Evolutionary conservation across 2,329 filamentous ascomycete genomes (phyloP).

Genomic region (Akanthomyces lecanii): DNA sequence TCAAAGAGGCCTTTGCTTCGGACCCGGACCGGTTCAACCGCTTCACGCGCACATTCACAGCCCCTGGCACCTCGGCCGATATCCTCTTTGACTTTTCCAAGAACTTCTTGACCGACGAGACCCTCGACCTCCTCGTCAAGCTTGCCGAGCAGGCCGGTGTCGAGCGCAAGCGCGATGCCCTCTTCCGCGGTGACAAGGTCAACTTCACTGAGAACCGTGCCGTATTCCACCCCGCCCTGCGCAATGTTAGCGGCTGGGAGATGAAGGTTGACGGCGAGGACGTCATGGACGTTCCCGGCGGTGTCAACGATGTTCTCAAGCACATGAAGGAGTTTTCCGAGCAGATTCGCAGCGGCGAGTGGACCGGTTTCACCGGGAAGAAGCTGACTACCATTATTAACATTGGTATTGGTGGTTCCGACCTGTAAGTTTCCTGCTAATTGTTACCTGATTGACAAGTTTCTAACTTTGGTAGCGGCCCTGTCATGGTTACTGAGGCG

Average conservation of each 20-base stretch:
- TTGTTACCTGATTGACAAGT: conserved; percentile 24
- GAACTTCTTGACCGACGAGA: conserved; percentile 96
- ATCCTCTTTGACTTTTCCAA: conserved; percentile 99
- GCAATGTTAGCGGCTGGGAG: conserved; percentile 79
- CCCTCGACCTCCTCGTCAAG: conserved; percentile 77
- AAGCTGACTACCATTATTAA: conserved; percentile 96
- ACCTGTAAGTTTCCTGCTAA: conserved; percentile 66
- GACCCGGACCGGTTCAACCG: conserved; percentile 86
- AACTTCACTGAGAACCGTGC: conserved; percentile 98
- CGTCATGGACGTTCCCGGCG: conserved; percentile 84
- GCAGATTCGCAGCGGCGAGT: conserved; percentile 87
- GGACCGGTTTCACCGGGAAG: conserved; percentile 98
- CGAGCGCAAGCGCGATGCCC: conserved; percentile 90
- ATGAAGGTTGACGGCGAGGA: conserved; percentile 86
- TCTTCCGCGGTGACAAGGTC: conserved; percentile 98
- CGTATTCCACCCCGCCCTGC: conserved; percentile 90
- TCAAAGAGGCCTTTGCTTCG: conserved; percentile 88
- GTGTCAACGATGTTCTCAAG: conserved; percentile 82
- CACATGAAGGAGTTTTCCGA: conserved; percentile 99
- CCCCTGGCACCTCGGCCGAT: conserved; percentile 76
- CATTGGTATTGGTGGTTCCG: conserved; percentile 95
- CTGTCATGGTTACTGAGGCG: conserved; percentile 98
- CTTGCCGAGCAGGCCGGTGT: conserved; percentile 87
- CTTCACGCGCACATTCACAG: conserved; percentile 81
- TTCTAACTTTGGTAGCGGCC: conserved; percentile 58